phyloP scores from a whole-genome alignment of 2,329 filamentous ascomycete genomes.

The Colletotrichum navitas region DNA sequence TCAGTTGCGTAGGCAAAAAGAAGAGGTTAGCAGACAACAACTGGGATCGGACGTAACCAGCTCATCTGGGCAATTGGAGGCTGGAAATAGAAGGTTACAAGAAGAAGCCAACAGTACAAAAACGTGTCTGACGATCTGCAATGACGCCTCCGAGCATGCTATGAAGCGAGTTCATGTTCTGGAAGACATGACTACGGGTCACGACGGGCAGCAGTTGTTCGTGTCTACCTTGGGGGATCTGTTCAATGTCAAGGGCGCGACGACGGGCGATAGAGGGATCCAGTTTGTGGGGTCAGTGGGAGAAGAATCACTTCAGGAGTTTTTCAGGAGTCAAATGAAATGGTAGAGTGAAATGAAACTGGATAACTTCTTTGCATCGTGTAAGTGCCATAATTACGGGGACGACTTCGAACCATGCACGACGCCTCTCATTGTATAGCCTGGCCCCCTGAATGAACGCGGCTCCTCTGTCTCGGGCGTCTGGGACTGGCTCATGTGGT shows the following conservation, averaged over 20 bases:
- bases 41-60: background rate
- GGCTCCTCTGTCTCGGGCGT: background rate
- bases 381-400: background rate
- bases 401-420: background rate
- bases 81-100: background rate
- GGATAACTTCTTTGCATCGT: background rate
- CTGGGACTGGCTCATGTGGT: background rate
- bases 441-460: background rate
- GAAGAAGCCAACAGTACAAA: slow-evolving; percentile 12
- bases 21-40: background rate
- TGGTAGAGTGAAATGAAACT: background rate
- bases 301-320: background rate
- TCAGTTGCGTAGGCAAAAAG: background rate
- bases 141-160: background rate
- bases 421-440: background rate
- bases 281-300: background rate
- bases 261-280: background rate
- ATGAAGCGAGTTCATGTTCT: slow-evolving; percentile 4
- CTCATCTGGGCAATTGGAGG: background rate
- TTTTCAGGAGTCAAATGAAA: background rate
- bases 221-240: slow-evolving; percentile 17
- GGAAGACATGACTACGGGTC: slow-evolving; percentile 14
- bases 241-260: slow-evolving; percentile 13
- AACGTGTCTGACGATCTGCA: slow-evolving; percentile 11
- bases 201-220: slow-evolving; percentile 16